A percentile compares a stretch with the other conserved stretches of the same genome.
phyloP scores from a whole-genome alignment of 345 rosid genomes.

The Aquilaria yunnanensis region DNA sequence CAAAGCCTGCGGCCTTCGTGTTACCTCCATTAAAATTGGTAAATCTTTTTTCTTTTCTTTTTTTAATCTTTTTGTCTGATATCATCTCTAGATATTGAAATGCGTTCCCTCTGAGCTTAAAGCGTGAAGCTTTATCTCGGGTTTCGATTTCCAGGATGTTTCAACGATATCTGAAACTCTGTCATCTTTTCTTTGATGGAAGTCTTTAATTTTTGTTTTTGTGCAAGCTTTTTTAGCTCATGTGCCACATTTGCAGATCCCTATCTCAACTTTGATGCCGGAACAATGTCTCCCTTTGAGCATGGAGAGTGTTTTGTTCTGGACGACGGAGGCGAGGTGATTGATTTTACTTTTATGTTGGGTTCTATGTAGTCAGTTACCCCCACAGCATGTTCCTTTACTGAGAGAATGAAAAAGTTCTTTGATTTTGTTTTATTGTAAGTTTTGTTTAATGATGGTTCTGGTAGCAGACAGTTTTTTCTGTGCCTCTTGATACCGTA shows the following conservation, averaged over 20 bases:
- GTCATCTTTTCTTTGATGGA: no score
- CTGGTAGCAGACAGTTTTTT: not conserved
- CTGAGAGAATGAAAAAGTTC: no score
- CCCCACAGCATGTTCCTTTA: no score
- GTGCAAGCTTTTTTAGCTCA: not conserved
- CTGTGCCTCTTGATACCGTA: not conserved
- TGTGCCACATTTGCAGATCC: slow-evolving; percentile 42
- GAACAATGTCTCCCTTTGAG: slow-evolving; percentile 92
- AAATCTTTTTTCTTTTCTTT: not conserved
- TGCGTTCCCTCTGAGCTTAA: no score
- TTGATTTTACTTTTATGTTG: not conserved
- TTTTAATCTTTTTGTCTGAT: not conserved
- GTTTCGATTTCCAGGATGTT: not conserved
- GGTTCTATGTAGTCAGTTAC: not conserved
- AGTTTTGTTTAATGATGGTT: not conserved
- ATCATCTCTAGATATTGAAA: no score
- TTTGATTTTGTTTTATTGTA: not conserved
- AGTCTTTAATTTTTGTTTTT: no score
- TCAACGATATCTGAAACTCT: no score
- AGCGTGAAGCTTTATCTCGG: no score
- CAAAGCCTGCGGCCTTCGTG: slow-evolving; percentile 75
- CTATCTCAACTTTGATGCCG: slow-evolving; percentile 79
- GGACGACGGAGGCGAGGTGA: slow-evolving; percentile 87
- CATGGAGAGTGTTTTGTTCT: slow-evolving; percentile 85
- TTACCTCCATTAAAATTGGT: slow-evolving; percentile 79